Percentiles rank a stretch among this genome's conserved stretches.
Evolutionary conservation across 2,329 filamentous ascomycete species (phyloP).

Genomic region (Lachnellula cervina): DNA sequence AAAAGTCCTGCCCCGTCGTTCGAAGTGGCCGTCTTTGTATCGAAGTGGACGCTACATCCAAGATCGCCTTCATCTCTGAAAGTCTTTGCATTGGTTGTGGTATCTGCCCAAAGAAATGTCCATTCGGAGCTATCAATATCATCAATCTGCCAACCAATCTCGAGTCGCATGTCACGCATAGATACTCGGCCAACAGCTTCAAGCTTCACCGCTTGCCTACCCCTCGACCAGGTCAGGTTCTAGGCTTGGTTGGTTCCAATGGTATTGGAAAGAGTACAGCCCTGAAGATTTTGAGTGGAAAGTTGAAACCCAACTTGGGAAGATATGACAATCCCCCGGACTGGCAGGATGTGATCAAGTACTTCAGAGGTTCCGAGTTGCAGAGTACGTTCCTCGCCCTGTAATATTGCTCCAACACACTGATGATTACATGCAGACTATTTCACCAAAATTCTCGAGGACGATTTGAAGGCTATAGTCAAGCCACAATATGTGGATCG

Average conservation of each 20-base stretch:
- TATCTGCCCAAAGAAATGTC: slow-evolving; percentile 99
- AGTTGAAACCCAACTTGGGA: slow-evolving; percentile 96
- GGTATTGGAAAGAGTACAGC: slow-evolving; percentile 99
- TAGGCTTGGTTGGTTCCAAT: slow-evolving; percentile 97
- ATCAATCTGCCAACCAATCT: slow-evolving; percentile 99
- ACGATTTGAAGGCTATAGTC: slow-evolving; percentile 94
- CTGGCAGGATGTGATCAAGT: slow-evolving; percentile 98
- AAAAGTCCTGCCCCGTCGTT: slow-evolving; percentile 96
- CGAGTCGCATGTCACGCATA: slow-evolving; percentile 95
- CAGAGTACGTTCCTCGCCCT: slow-evolving; percentile 63
- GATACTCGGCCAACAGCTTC: slow-evolving; percentile 99
- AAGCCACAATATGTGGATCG: slow-evolving; percentile 99
- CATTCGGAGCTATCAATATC: slow-evolving; percentile 97
- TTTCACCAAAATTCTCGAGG: slow-evolving; percentile 96
- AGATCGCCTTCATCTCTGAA: slow-evolving; percentile 97
- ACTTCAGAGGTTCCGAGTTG: slow-evolving; percentile 95
- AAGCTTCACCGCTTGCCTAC: slow-evolving; percentile 96
- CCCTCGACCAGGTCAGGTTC: slow-evolving; percentile 89
- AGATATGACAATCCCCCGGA: slow-evolving; percentile 94
- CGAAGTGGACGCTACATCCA: slow-evolving; percentile 81
- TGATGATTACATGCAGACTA: slow-evolving; percentile 59
- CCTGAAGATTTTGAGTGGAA: slow-evolving; percentile 95
- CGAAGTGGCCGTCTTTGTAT: slow-evolving; percentile 97
- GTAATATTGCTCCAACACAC: background rate
- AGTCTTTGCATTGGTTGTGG: slow-evolving; percentile 94